Evolutionary conservation across 2,329 filamentous ascomycete genomes (phyloP), one percentile per base, ranked within the genome.

Genomic region (Penicillium capsulatum): DNA sequence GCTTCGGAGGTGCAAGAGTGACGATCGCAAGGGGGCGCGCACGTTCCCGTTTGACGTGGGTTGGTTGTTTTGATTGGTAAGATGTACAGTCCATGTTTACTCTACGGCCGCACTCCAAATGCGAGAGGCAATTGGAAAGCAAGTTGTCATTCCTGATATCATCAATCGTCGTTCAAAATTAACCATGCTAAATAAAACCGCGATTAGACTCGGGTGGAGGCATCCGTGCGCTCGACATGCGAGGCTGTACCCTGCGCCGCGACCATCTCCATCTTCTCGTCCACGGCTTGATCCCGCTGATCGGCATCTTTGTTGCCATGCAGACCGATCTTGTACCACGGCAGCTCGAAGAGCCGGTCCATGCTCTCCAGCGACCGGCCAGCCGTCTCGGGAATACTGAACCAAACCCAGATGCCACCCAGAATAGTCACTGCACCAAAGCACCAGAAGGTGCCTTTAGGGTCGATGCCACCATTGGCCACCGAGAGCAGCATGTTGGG

Each of bases 401-500:
- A 76, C 71, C 74, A 85, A 3, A 84, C 84, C 81, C 83, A 89
- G 3, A 74, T 20, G 3, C 82, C 77, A 17, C 84, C 84, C 3
- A 87, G 31, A 1, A 83, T 48, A 0, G 84, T 89, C 7, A 89
- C 73, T 2, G 73, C 77, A 0, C 76, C 73, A 62, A 89, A 90
- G 67, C 82, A 85, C 76, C 83, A 82, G 69, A 90, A 90, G 0
- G 85, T 89, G 0, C 86, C 86, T 43, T 74, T 77, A 17, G 68
- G 69, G 0, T 67, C 70, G 58, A 78, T 70, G 17, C 66, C 64
- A 7, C 63, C 64, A 3, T 55, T 31, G 0, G 43, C 33, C 10
- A 46, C 43, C 2, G 49, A 40, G 1, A 89, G 70, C 31, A 90
- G 76, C 83, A 89, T 86, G 49, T 80, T 77, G 1, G 84, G 85